phyloP scores from a whole-genome alignment of 1,284 basidiomycete species.

The Apiotrichum mycotoxinovorans region DNA sequence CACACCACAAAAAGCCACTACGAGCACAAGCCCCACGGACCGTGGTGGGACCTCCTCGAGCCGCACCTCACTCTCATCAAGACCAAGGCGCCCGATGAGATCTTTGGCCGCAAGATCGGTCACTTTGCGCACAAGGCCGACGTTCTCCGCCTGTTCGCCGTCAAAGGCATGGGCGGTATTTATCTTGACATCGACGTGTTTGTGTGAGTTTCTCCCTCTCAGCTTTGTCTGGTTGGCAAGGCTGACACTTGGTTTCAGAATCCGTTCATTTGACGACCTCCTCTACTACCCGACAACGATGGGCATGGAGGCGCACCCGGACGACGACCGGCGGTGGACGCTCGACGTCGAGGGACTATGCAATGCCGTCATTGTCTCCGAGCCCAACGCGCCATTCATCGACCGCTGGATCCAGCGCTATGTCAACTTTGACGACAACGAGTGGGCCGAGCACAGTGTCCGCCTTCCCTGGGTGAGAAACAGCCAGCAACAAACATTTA shows the following conservation, averaged over 20 bases:
- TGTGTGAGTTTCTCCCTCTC: conserved; percentile 28
- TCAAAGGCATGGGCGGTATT: conserved; percentile 51
- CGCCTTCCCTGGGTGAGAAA: conserved; percentile 36
- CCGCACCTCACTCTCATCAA: conserved; percentile 44
- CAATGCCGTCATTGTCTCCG: conserved; percentile 53
- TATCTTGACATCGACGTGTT: conserved; percentile 55
- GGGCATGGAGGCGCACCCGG: conserved; percentile 47
- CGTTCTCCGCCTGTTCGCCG: conserved; percentile 42
- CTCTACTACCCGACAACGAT: conserved; percentile 49
- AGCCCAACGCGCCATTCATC: conserved; percentile 49
- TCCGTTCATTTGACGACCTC: conserved; percentile 42
- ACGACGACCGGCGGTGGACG: conserved; percentile 34
- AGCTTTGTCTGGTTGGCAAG: not conserved
- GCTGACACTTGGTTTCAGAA: conserved; percentile 17
- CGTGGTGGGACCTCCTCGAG: conserved; percentile 47
- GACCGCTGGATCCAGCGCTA: conserved; percentile 50
- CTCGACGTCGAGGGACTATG: conserved; percentile 49
- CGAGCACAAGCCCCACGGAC: conserved; percentile 45
- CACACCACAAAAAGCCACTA: conserved; percentile 43
- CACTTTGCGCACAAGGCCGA: conserved; percentile 52
- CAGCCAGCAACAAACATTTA: conserved; percentile 9
- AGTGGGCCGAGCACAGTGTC: conserved; percentile 52
- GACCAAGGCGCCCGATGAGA: conserved; percentile 34
- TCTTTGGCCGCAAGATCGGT: conserved; percentile 35
- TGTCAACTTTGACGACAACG: conserved; percentile 45